Percentiles rank a stretch among this genome's conserved stretches.
Conservation (phyloP, 2,329 filamentous ascomycete species). For the Albophoma yamanashiensis region DNA sequence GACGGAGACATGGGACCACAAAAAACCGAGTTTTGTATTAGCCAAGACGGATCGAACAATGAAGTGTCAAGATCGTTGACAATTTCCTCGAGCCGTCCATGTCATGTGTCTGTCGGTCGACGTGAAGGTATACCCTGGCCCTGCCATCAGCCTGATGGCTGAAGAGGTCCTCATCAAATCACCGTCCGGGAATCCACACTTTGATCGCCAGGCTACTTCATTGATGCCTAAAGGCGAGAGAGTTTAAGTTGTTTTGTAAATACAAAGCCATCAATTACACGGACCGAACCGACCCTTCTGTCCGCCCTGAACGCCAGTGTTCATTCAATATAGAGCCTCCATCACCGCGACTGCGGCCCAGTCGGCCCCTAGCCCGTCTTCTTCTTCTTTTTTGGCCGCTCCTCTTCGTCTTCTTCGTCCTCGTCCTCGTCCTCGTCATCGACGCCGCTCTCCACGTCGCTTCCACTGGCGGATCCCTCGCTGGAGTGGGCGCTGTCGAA, state of each 20-base stretch:
- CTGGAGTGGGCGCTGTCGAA: slow-evolving; percentile 89
- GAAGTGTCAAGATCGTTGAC: background rate
- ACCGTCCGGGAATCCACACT: background rate
- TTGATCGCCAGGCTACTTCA: background rate
- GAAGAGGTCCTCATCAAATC: background rate
- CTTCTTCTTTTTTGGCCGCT: slow-evolving; percentile 40
- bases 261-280: background rate
- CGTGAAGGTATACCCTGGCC: background rate
- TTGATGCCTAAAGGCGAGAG: background rate
- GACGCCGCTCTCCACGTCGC: slow-evolving; percentile 39
- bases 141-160: background rate
- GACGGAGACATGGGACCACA: background rate
- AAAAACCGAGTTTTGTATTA: background rate
- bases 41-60: background rate
- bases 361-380: slow-evolving; percentile 19
- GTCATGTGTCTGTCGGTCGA: no score
- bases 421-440: slow-evolving; percentile 33
- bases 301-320: background rate
- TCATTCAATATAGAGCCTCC: background rate
- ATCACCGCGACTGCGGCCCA: background rate
- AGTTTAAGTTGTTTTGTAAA: background rate
- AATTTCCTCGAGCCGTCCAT: background rate
- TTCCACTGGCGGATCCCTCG: slow-evolving; percentile 58
- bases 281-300: background rate
- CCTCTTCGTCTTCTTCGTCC: slow-evolving; percentile 29